Evolutionary conservation across 257 asterid species (phyloP), one percentile per base, ranked within the genome.

Genomic region (Solanum chiquidenum): DNA sequence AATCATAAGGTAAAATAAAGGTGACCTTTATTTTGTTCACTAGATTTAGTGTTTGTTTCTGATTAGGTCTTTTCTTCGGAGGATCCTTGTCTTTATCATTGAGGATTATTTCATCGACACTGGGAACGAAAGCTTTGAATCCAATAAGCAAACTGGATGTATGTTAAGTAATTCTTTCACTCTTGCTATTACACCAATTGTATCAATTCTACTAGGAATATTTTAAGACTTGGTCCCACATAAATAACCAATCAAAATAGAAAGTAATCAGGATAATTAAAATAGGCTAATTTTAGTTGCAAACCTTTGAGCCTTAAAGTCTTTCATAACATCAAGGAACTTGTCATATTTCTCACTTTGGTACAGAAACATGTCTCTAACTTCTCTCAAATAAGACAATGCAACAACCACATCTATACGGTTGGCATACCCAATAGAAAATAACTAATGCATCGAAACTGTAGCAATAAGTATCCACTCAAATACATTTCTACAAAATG

Each of bases 1-100:
- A 58, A 33, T 27, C 37, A 35, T 35, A 35, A 35, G 58, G 64
- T 40, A 68, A 60, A 34, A 85, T n/a, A 74, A 88, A 60, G 8
- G 74, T 91, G 77, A 95, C 99, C 98, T 97, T 97, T 87, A 97
- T 95, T 91, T 97, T 97, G 92, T 94, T 94, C 60, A 95, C 98
- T 23, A 37, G 42, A 37, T 37, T 37, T 0, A 37, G 9, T 37
- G 42, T 9, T 37, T 37, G 9, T 37, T 37, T 9, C 9, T 37
- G 42, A 37, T 35, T 35, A 35, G 37, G 5, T 35, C 1, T 35
- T 35, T 35, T 35, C 37, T 35, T 35, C 37, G 7, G 96, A 69
- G 96, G 95, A 88, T 94, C 95, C 86, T 93, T 98, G 74, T 95
- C 98, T 87, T 90, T 96, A 2, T 95, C 97, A 25, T 92, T 93